Evolutionary conservation across 305 asterid species (phyloP).

Genomic region (Fraxinus platypoda): DNA sequence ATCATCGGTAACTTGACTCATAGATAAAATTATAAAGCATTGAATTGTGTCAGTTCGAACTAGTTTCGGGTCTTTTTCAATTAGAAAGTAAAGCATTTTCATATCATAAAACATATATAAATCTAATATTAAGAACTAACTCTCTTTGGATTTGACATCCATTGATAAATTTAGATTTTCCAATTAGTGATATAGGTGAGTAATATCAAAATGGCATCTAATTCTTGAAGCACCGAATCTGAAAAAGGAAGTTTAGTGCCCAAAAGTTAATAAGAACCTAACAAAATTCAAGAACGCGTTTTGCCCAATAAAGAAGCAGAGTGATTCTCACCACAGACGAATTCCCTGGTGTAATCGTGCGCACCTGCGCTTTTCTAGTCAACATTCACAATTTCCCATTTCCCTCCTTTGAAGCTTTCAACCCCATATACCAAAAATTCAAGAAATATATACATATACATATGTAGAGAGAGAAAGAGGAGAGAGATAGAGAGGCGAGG

Average conservation of each 20-base stretch:
- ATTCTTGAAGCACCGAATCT: background rate
- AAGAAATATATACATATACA: background rate
- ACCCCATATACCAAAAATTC: background rate
- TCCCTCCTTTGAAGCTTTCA: conserved; percentile 12
- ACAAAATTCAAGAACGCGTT: background rate
- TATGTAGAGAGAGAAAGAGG: background rate
- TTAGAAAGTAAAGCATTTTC: no score
- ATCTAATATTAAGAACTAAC: no score
- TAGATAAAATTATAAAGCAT: no score
- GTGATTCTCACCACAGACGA: background rate
- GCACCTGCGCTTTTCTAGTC: background rate
- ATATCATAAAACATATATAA: no score
- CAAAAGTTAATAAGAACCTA: background rate
- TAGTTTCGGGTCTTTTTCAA: no score
- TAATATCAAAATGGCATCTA: background rate
- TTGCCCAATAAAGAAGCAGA: background rate
- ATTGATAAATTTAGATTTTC: no score
- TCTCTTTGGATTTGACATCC: no score
- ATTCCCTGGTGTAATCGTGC: background rate
- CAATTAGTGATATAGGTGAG: background rate
- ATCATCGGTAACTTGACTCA: no score
- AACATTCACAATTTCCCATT: background rate
- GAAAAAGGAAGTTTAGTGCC: background rate
- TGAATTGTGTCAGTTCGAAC: no score
- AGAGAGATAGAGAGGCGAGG: conserved; percentile 37